A percentile compares a stretch with the other conserved stretches of the same genome.
Evolutionary conservation across 2,329 filamentous ascomycete genomes (phyloP).

Genomic region (Pseudocercospora musae): DNA sequence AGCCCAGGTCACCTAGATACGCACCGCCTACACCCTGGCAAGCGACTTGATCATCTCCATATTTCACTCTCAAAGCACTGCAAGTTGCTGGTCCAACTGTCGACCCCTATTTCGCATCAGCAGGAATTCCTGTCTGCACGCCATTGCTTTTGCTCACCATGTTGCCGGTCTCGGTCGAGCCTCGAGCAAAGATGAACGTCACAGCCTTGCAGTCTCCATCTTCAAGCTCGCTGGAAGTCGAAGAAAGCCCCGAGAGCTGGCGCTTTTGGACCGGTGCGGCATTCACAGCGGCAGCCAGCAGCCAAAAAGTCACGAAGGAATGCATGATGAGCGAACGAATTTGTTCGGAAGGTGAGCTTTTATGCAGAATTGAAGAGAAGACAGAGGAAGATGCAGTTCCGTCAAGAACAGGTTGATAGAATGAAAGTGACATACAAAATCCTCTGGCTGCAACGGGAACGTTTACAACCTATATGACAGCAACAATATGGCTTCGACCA

Average conservation of each 20-base stretch:
- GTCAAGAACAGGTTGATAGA: not conserved
- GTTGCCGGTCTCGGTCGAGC: slow-evolving; percentile 54
- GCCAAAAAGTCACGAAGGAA: slow-evolving; percentile 9
- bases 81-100: slow-evolving; percentile 28
- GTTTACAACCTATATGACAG: not conserved
- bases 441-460: not conserved
- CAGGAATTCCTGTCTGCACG: no score
- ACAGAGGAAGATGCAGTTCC: not conserved
- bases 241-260: slow-evolving; percentile 11
- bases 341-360: not conserved
- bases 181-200: slow-evolving; percentile 58
- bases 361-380: not conserved
- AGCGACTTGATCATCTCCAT: slow-evolving; percentile 22
- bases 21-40: slow-evolving; percentile 31
- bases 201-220: slow-evolving; percentile 43
- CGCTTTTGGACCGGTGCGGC: slow-evolving; percentile 8
- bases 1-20: slow-evolving; percentile 21
- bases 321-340: slow-evolving; percentile 4
- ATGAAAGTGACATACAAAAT: not conserved
- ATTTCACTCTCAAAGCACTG: slow-evolving; percentile 23
- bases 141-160: slow-evolving; percentile 36
- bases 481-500: not conserved
- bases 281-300: slow-evolving; percentile 14
- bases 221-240: slow-evolving; percentile 24
- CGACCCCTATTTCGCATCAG: slow-evolving; percentile 14